Evolutionary conservation across 2,329 filamentous ascomycete species (phyloP), one percentile per base, ranked within the genome.

Genomic region (Fusarium coicis): DNA sequence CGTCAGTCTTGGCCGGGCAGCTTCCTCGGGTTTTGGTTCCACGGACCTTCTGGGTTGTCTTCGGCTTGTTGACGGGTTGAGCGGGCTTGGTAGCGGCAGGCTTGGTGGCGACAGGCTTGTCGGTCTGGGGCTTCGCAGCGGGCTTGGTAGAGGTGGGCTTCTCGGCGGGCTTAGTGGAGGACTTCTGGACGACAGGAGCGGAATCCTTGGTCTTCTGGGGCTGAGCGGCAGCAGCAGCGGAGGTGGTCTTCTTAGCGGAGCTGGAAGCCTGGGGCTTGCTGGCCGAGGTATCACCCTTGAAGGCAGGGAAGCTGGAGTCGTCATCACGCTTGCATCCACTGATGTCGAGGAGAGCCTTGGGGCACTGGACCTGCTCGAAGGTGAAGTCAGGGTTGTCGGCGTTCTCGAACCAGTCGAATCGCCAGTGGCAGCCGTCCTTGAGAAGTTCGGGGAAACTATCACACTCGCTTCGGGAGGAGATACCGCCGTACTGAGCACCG

Each of bases 381-480:
- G 80, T 83, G 60, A 91, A 86, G 34, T 75, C 76, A 11, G 89
- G 88, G 81, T 90, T 91, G 78, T 90, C 87, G 54, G 88, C 85
- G 69, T 86, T 86, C 72, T 83, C 76, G 81, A 91, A 90, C 89
- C 89, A 91, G 82, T 91, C 87, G 77, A 91, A 92, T 68, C 89
- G 87, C 87, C 89, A 92, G 78, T 86, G 83, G 81, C 89, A 91
- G 14, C 89, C 89, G 15, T 81, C 82, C 82, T 89, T 86, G 57
- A 91, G 83, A 42, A 84, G 81, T 42, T 78, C 81, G 1, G 89
- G 89, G 81, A 90, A 87, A 57, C 79, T 77, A 67, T 84, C 82
- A 81, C 89, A 91, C 37, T 87, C 84, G 56, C 81, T 80, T 61
- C 86, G 83, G 56, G 84, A 84, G 26, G 82, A 81, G 70, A 91